These are phyloP conservation scores for Kwoniella shandongensis DNA, from an alignment of 768 basidiomycete genomes.

Conservation along the genomic window DNA sequence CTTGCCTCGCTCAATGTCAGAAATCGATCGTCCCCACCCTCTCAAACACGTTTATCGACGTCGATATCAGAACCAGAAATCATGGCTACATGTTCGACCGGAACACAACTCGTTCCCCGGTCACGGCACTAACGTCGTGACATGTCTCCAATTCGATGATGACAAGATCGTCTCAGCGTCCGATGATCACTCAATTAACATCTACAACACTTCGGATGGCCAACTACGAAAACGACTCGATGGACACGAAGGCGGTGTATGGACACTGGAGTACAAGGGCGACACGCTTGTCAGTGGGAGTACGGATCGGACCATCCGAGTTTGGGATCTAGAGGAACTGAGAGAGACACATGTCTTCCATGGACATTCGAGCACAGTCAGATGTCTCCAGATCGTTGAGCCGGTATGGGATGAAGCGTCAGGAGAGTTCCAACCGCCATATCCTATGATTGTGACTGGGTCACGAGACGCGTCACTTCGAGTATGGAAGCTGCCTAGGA, in stretches of 20 bases:
- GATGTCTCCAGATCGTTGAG: slow-evolving; percentile 92
- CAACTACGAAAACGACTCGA: slow-evolving; percentile 69
- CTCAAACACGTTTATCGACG: slow-evolving; percentile 87
- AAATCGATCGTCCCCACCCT: slow-evolving; percentile 31
- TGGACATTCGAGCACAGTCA: slow-evolving; percentile 93
- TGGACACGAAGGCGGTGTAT: slow-evolving; percentile 94
- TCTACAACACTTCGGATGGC: slow-evolving; percentile 86
- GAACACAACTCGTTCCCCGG: slow-evolving; percentile 78
- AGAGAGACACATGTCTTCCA: slow-evolving; percentile 89
- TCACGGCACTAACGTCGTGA: slow-evolving; percentile 79
- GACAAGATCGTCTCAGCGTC: slow-evolving; percentile 95
- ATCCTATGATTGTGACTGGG: slow-evolving; percentile 70
- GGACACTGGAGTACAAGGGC: slow-evolving; percentile 74
- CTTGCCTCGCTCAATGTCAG: slow-evolving; percentile 49
- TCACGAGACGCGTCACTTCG: slow-evolving; percentile 68
- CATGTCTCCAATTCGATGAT: slow-evolving; percentile 89
- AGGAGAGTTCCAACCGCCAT: slow-evolving; percentile 66
- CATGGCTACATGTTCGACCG: slow-evolving; percentile 68
- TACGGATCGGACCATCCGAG: slow-evolving; percentile 87
- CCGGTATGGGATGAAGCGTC: slow-evolving; percentile 81
- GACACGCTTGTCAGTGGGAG: slow-evolving; percentile 80
- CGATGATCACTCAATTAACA: slow-evolving; percentile 93
- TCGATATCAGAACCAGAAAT: slow-evolving; percentile 72
- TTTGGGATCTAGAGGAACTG: slow-evolving; percentile 80
- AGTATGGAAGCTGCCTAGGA: slow-evolving; percentile 67